Evolutionary conservation across 139 green algal species (phyloP).

Genomic region (Tetraselmis striata): DNA sequence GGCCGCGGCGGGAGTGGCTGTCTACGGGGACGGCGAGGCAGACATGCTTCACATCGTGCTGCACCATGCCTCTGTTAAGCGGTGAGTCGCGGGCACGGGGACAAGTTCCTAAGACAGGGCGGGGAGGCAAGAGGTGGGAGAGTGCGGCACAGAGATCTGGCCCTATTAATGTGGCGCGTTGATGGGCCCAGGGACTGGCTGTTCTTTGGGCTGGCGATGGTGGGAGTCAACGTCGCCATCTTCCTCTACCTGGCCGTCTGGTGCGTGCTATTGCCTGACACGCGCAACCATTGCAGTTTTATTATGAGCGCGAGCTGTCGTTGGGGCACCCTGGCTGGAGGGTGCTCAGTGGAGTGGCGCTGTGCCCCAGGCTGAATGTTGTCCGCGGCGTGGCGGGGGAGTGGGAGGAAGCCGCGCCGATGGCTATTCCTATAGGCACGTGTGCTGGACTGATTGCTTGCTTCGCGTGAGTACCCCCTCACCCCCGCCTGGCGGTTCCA

Average conservation of each 20-base stretch:
- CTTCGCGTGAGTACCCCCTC: too few relatives aligned
- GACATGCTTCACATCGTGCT: background rate
- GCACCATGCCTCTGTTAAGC: background rate
- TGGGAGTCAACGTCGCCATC: background rate
- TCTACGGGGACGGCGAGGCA: background rate
- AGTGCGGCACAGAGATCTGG: background rate
- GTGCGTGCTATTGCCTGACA: too few relatives aligned
- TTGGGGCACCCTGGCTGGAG: too few relatives aligned
- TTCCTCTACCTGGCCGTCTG: background rate
- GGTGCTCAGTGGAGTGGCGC: too few relatives aligned
- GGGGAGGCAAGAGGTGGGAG: background rate
- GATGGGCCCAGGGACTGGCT: background rate
- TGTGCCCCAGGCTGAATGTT: background rate
- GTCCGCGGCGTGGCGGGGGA: background rate
- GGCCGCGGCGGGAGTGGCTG: background rate
- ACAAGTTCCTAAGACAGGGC: too few relatives aligned
- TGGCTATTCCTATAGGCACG: background rate
- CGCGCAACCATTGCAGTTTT: too few relatives aligned
- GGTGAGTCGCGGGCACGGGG: background rate
- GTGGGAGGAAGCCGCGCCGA: background rate
- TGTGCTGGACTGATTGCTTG: background rate
- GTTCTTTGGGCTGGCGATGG: background rate
- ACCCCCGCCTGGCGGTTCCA: too few relatives aligned
- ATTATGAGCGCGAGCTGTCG: too few relatives aligned
- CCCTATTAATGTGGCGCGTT: background rate